A percentile compares a stretch with the other conserved stretches of the same genome.
phyloP scores from a whole-genome alignment of 352 stramenopile genomes.

The Globisporangium middletonii region DNA sequence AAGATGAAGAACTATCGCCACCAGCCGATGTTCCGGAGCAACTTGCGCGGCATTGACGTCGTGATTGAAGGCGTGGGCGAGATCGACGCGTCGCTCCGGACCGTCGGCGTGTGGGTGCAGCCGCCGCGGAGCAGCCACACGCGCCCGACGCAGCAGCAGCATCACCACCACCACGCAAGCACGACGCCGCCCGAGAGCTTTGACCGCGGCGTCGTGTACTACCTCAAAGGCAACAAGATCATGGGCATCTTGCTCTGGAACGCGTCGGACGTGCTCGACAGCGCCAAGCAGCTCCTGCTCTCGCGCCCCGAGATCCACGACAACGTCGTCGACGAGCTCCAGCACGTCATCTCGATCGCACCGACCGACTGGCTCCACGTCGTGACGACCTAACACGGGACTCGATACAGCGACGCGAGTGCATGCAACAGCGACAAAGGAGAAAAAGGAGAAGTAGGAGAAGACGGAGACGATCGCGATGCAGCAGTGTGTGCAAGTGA shows the following conservation, averaged over 20 bases:
- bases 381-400: slow-evolving; percentile 25
- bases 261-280: slow-evolving; percentile 80
- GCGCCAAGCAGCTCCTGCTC: slow-evolving; percentile 76
- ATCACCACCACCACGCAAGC: slow-evolving; percentile 2
- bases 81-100: slow-evolving; percentile 71
- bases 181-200: slow-evolving; percentile 25
- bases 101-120: slow-evolving; percentile 82
- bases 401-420: no score
- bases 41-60: slow-evolving; percentile 67
- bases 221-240: slow-evolving; percentile 86
- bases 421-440: no score
- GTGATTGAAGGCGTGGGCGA: slow-evolving; percentile 83
- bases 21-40: slow-evolving; percentile 84
- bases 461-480: no score
- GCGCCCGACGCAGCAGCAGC: background rate
- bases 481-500: no score
- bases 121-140: slow-evolving; percentile 17
- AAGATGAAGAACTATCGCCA: slow-evolving; percentile 86
- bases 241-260: slow-evolving; percentile 91
- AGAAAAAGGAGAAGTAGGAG: no score
- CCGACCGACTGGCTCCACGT: slow-evolving; percentile 87
- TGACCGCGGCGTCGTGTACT: slow-evolving; percentile 88
- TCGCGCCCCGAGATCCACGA: slow-evolving; percentile 63
- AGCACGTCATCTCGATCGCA: slow-evolving; percentile 78
- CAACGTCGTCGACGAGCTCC: slow-evolving; percentile 70